Evolutionary conservation across 2,329 filamentous ascomycete genomes (phyloP).

Genomic region (Penicillium brevicompactum): DNA sequence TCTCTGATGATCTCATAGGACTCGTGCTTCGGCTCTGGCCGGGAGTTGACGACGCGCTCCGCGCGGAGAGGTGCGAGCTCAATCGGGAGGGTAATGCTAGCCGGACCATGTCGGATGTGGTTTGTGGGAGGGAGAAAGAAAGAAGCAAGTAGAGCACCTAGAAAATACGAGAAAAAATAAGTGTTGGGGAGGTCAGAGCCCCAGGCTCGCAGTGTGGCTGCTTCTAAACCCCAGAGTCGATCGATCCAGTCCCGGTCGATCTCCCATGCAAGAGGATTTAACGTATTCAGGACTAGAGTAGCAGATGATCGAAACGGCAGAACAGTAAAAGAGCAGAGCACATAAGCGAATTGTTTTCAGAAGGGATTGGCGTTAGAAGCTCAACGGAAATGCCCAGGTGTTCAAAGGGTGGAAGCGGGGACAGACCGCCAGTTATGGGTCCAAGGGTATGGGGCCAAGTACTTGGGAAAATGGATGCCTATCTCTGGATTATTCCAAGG

Average conservation of each 20-base stretch:
- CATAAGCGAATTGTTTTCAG: neutral
- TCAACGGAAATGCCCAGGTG: neutral
- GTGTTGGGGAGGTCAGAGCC: slow-evolving; percentile 9
- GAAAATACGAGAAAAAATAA: neutral
- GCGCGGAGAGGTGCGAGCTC: slow-evolving; percentile 50
- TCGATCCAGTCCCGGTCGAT: slow-evolving; percentile 27
- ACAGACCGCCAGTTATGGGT: slow-evolving; percentile 11
- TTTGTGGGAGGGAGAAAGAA: neutral
- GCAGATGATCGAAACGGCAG: neutral
- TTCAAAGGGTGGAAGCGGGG: neutral
- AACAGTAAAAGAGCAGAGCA: neutral
- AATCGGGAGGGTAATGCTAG: slow-evolving; percentile 59
- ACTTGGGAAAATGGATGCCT: slow-evolving; percentile 11
- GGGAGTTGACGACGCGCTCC: slow-evolving; percentile 43
- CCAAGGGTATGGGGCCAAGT: neutral
- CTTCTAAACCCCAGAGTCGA: slow-evolving; percentile 22
- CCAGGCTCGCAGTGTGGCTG: slow-evolving; percentile 16
- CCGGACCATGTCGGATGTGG: slow-evolving; percentile 52
- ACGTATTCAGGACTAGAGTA: too few relatives aligned
- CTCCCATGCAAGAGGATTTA: neutral
- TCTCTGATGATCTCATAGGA: slow-evolving; percentile 43
- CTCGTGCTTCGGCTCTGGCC: slow-evolving; percentile 46
- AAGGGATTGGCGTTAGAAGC: neutral
- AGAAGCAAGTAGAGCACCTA: neutral
- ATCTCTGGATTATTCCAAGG: neutral